Conservation (phyloP, 139 green algal genomes). For the Closterium sp. region DNA sequence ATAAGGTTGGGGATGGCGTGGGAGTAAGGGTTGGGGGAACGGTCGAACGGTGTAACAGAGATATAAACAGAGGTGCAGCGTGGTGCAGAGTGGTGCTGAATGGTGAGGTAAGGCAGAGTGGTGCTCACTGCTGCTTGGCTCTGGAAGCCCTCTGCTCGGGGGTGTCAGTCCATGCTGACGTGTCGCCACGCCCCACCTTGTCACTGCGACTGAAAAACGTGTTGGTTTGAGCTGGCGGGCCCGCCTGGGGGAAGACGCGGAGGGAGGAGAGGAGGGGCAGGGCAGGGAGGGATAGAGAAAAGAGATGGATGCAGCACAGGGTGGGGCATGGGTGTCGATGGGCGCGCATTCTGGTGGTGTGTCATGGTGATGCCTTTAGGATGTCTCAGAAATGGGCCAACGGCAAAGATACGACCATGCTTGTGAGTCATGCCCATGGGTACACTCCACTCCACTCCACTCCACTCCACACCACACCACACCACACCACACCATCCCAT, state of each 20-base stretch:
- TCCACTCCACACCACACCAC: background rate
- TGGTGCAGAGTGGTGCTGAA: background rate
- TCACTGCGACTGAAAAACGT: constrained; percentile 47
- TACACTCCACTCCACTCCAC: background rate
- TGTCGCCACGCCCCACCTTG: constrained; percentile 26
- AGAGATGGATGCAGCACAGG: background rate
- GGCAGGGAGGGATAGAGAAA: background rate
- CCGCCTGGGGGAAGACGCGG: background rate
- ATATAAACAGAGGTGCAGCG: background rate
- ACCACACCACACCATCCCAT: background rate
- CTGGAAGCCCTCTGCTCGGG: constrained; percentile 25
- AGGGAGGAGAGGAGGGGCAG: background rate
- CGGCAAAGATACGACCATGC: too few species aligned
- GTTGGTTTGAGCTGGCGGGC: constrained; percentile 9
- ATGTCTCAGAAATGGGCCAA: too few species aligned
- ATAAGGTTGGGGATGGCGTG: background rate
- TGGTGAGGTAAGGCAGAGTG: background rate
- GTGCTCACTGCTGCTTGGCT: constrained; percentile 33
- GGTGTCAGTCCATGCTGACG: constrained; percentile 48
- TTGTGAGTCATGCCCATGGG: too few species aligned
- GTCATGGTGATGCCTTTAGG: too few species aligned
- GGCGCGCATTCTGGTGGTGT: too few species aligned
- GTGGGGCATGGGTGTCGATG: background rate
- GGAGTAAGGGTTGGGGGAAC: background rate
- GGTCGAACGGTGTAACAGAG: background rate